A percentile compares a stretch with the other conserved stretches of the same genome.
Conservation (phyloP, 2,329 filamentous ascomycete species). For the Ophiocordyceps camponoti-rufipedis region DNA sequence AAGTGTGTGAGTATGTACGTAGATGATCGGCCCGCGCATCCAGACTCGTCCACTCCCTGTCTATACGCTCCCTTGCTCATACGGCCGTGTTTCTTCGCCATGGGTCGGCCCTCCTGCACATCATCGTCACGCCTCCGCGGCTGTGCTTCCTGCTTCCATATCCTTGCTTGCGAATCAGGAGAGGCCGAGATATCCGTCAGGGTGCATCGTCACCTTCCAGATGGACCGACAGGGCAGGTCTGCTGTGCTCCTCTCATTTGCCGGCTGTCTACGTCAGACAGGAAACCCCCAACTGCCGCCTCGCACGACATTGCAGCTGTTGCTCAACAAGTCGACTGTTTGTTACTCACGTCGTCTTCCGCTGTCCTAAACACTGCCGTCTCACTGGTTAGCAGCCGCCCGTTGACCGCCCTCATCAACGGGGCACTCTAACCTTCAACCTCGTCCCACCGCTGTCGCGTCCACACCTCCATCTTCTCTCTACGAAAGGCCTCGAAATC, state of each 20-base stretch:
- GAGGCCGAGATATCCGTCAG: no score
- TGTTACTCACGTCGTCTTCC: neutral
- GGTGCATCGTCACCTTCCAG: no score
- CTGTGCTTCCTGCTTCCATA: neutral
- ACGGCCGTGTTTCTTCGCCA: neutral
- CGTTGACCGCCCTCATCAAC: neutral
- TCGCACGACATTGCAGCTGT: no score
- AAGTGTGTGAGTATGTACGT: no score
- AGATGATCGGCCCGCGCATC: no score
- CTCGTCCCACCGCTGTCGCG: constrained; percentile 21
- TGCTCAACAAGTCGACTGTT: neutral
- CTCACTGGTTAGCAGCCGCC: neutral
- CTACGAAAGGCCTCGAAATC: constrained; percentile 68
- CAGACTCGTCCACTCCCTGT: no score
- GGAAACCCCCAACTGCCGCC: no score
- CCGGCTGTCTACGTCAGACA: no score
- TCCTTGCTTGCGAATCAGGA: no score
- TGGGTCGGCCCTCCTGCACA: no score
- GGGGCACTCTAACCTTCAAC: constrained; percentile 13
- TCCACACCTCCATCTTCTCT: constrained; percentile 47
- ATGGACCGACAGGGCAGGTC: no score
- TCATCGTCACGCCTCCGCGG: neutral
- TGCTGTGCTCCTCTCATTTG: no score
- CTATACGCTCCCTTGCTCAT: neutral
- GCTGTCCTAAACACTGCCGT: neutral